Evolutionary conservation across 345 rosid species (phyloP), one percentile per base, ranked within the genome.

Genomic region (Aegle marmelos): DNA sequence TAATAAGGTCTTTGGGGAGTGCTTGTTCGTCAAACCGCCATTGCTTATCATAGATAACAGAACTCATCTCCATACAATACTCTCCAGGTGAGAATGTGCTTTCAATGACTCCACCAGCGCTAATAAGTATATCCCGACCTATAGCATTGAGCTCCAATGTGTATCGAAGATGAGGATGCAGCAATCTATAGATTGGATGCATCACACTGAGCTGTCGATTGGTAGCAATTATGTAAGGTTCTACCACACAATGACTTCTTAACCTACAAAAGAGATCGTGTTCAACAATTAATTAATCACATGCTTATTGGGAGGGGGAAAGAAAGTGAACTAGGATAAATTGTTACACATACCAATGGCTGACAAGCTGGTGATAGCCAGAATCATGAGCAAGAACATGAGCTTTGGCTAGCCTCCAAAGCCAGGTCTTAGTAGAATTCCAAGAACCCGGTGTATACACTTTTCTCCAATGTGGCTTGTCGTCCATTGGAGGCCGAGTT

Each of bases 121-220:
- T 90, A 74, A 89, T 33, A 4, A 91, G 88, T 9, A 69, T 79
- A 75, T 81, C 81, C 33, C 97, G 85, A 66, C 96, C 96, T 28
- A 91, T 80, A 9, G 93, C 89, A 78, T 93, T 93, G 77, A 91
- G 88, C 82, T 89, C 90, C 87, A 93, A 85, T 24, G 98, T 91
- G 85, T 91, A 91, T 22, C 96, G 83, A 78, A 91, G 89, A 82
- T 93, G 96, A 4, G 98, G 98, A 58, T 79, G 88, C 56, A 93
- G 54, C 31, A 90, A 80, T 78, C 86, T 79, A 53, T 87, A 82
- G 72, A 93, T 89, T 1, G 96, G 96, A 80, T 93, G 96, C 93
- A 91, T 84, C 1, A 72, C 86, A 54, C 98, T 93, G 16, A 91
- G 88, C 54, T 92, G 97, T 75, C 98, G 82, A 59, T 90, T 88